Conservation (phyloP, 2,329 filamentous ascomycete species). For the Monilinia laxa region DNA sequence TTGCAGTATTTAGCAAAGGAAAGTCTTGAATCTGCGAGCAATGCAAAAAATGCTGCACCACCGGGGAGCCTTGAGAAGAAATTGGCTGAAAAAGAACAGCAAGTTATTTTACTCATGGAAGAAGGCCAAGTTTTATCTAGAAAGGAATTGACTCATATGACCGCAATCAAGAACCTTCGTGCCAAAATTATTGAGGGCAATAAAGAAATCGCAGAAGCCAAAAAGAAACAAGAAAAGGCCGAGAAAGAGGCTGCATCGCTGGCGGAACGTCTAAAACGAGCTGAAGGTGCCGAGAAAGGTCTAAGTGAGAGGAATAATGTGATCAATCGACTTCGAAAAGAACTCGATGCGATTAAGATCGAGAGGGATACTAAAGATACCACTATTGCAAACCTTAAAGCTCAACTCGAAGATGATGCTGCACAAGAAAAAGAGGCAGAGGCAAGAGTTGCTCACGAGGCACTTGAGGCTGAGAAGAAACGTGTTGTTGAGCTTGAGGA, state of each 20-base stretch:
- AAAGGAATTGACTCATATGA: conserved; percentile 80
- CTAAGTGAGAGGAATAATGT: conserved; percentile 54
- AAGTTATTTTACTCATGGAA: conserved; percentile 84
- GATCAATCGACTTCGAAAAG: conserved; percentile 52
- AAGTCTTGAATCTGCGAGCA: conserved; percentile 72
- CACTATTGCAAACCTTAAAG: conserved; percentile 66
- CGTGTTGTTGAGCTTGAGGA: conserved; percentile 56
- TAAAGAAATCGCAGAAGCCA: conserved; percentile 60
- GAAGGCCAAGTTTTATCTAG: conserved; percentile 88
- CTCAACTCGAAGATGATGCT: conserved; percentile 66
- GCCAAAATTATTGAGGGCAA: conserved; percentile 65
- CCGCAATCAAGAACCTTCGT: conserved; percentile 78
- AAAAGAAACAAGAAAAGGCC: conserved; percentile 58
- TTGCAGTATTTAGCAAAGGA: conserved; percentile 83
- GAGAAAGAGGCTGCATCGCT: conserved; percentile 50
- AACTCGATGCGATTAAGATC: conserved; percentile 59
- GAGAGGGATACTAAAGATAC: conserved; percentile 64
- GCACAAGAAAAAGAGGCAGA: conserved; percentile 67
- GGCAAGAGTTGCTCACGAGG: conserved; percentile 63
- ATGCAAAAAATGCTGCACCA: conserved; percentile 60
- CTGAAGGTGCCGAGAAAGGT: conserved; percentile 56
- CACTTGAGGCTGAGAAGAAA: conserved; percentile 64
- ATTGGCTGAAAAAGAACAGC: conserved; percentile 84
- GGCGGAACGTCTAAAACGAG: conserved; percentile 50
- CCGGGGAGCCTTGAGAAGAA: conserved; percentile 71